These are phyloP conservation scores for Ascochyta clinopodiicola DNA, from an alignment of 2,329 filamentous ascomycete species.

Conservation along the genomic window DNA sequence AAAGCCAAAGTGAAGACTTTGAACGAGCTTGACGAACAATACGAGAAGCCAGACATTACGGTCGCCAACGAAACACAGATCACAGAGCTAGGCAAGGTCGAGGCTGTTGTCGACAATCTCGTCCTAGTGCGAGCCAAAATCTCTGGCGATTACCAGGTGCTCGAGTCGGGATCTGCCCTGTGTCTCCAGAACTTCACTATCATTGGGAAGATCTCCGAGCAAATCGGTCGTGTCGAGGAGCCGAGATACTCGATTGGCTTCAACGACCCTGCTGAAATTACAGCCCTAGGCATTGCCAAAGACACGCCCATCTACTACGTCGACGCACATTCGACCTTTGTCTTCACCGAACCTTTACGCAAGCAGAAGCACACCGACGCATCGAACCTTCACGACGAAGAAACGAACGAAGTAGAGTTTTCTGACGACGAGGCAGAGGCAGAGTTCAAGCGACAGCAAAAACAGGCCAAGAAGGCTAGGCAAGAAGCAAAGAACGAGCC, in stretches of 20 bases:
- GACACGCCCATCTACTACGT: slow-evolving; percentile 82
- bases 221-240: slow-evolving; percentile 82
- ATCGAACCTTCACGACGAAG: slow-evolving; percentile 93
- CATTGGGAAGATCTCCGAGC: slow-evolving; percentile 83
- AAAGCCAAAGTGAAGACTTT: slow-evolving; percentile 73
- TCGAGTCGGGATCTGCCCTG: slow-evolving; percentile 83
- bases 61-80: slow-evolving; percentile 80
- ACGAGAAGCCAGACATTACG: slow-evolving; percentile 74
- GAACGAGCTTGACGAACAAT: slow-evolving; percentile 70
- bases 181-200: slow-evolving; percentile 78
- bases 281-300: slow-evolving; percentile 68
- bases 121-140: slow-evolving; percentile 79
- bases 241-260: slow-evolving; percentile 87
- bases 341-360: slow-evolving; percentile 84
- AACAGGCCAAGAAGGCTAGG: slow-evolving; percentile 64
- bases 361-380: slow-evolving; percentile 88
- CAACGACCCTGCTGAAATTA: slow-evolving; percentile 70
- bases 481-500: slow-evolving; percentile 37
- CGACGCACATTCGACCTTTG: slow-evolving; percentile 76
- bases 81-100: slow-evolving; percentile 74
- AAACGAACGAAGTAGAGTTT: slow-evolving; percentile 91
- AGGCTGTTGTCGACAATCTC: slow-evolving; percentile 79
- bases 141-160: slow-evolving; percentile 81
- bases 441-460: slow-evolving; percentile 67
- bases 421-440: slow-evolving; percentile 96